Conservation (phyloP, 371 early-diverging fungal genomes). For the Circinella umbellata region DNA sequence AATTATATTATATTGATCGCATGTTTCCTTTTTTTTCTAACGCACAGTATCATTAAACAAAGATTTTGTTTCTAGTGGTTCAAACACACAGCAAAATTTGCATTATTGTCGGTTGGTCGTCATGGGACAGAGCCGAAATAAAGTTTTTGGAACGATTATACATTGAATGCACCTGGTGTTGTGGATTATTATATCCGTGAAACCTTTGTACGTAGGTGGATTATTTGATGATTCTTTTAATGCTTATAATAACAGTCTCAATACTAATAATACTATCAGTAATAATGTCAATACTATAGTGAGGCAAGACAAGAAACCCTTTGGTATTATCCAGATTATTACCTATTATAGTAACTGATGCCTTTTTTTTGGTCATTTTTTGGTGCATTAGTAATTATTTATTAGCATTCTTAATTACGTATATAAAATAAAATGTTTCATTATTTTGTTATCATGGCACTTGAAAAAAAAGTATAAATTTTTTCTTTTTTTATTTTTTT, state of each 20-base stretch:
- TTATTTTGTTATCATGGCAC: too few species aligned
- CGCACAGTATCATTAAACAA: too few species aligned
- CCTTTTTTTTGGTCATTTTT: too few species aligned
- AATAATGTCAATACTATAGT: too few species aligned
- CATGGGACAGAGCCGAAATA: conserved; percentile 40
- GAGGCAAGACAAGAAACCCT: conserved; percentile 5
- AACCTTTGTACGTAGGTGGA: conserved; percentile 43
- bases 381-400: too few species aligned
- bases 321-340: conserved; percentile 10
- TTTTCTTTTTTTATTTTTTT: too few species aligned
- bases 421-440: too few species aligned
- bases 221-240: conserved; percentile 30
- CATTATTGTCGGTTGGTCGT: conserved; percentile 44
- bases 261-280: neutral
- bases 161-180: conserved; percentile 33
- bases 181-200: conserved; percentile 51
- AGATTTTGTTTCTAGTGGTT: conserved; percentile 32
- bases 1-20: neutral
- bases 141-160: conserved; percentile 55
- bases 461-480: too few species aligned
- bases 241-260: neutral
- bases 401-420: too few species aligned
- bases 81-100: conserved; percentile 42
- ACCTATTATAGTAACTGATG: too few species aligned
- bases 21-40: neutral